Conservation (phyloP, 768 basidiomycete genomes). For the Tricholoma furcatifolium region DNA sequence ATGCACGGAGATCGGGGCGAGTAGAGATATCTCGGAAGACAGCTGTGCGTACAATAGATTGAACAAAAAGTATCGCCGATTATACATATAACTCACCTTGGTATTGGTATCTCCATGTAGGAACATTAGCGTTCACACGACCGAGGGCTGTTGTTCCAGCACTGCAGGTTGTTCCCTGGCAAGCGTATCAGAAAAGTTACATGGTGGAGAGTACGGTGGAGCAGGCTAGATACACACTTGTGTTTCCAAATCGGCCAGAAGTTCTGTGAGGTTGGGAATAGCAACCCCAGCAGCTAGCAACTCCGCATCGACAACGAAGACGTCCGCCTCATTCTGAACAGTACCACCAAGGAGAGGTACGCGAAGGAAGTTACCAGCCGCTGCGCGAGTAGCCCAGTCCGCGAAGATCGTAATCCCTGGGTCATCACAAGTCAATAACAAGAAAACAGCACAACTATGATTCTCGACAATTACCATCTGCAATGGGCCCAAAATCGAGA, state of each 20-base stretch:
- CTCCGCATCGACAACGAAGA: slow-evolving; percentile 29
- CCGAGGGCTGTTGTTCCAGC: slow-evolving; percentile 23
- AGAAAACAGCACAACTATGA: not conserved
- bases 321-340: slow-evolving; percentile 33
- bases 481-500: slow-evolving; percentile 25
- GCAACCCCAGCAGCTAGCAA: slow-evolving; percentile 24
- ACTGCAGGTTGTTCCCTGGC: slow-evolving; percentile 28
- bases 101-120: slow-evolving; percentile 20
- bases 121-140: slow-evolving; percentile 23
- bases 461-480: slow-evolving; percentile 27
- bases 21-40: slow-evolving; percentile 36
- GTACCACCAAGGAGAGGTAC: slow-evolving; percentile 26
- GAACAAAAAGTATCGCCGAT: not conserved
- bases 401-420: slow-evolving; percentile 33
- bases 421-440: not conserved
- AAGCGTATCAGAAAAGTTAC: not conserved
- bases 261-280: slow-evolving; percentile 28
- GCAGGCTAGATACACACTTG: slow-evolving; percentile 19
- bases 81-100: slow-evolving; percentile 18
- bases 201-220: not conserved
- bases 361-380: slow-evolving; percentile 19
- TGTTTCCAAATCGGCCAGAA: slow-evolving; percentile 28
- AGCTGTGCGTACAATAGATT: slow-evolving; percentile 14
- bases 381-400: slow-evolving; percentile 21
- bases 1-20: slow-evolving; percentile 33